phyloP scores from a whole-genome alignment of 208 protist species.

The Plasmodiophora brassicae region DNA sequence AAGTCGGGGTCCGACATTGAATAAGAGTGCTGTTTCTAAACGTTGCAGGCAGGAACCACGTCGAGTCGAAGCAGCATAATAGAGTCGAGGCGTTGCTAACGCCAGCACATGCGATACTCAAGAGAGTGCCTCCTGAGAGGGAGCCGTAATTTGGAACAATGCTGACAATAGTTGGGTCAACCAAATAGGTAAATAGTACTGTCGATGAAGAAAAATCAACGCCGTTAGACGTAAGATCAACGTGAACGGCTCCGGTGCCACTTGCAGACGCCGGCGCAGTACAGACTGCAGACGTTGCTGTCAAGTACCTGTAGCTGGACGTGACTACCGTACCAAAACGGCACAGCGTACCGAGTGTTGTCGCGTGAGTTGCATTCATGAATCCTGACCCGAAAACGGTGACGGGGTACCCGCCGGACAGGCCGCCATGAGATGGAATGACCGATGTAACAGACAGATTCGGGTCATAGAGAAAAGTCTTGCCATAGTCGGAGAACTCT shows the following conservation, averaged over 20 bases:
- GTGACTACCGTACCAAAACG: background rate
- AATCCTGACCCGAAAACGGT: background rate
- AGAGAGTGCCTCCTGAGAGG: background rate
- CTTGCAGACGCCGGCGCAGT: no score
- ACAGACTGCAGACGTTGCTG: background rate
- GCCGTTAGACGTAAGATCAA: background rate
- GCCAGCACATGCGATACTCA: background rate
- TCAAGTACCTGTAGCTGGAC: background rate
- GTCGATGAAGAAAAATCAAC: background rate
- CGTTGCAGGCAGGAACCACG: background rate
- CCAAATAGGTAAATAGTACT: background rate
- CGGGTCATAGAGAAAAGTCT: background rate
- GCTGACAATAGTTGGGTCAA: background rate
- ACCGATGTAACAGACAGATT: background rate
- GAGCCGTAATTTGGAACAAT: background rate
- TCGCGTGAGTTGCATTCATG: no score
- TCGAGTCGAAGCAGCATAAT: background rate
- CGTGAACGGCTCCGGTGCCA: background rate
- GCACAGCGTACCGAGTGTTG: background rate
- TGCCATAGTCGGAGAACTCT: no score
- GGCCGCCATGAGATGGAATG: background rate
- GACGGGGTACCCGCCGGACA: background rate
- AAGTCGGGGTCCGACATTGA: background rate
- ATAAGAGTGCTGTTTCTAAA: background rate
- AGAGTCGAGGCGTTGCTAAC: background rate